phyloP scores from a whole-genome alignment of 768 basidiomycete genomes.

The Xerocomellus amylosporus region DNA sequence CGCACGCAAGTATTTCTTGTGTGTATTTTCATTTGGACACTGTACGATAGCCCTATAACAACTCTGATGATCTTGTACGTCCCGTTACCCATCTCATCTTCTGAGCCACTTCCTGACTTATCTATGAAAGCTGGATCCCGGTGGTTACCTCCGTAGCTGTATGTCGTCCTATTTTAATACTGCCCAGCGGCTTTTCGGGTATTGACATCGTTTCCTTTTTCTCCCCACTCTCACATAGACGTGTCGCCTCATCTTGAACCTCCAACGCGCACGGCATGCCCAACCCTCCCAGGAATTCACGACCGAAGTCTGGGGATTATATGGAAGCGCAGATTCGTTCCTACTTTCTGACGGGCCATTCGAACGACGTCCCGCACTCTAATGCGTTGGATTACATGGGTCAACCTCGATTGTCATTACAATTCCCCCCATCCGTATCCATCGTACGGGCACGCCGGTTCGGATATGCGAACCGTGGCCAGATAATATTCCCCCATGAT shows the following conservation, averaged over 20 bases:
- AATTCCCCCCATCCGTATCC: not conserved
- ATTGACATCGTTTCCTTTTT: not conserved
- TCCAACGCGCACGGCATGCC: not conserved
- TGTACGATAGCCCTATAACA: constrained; percentile 2
- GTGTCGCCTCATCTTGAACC: constrained; percentile 19
- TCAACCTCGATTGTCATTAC: not conserved
- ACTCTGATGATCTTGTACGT: constrained; percentile 17
- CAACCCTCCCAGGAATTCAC: constrained; percentile 2
- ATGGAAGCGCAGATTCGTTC: constrained; percentile 15
- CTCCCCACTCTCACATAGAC: constrained; percentile 1
- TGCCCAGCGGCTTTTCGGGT: too few relatives aligned
- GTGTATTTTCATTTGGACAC: not conserved
- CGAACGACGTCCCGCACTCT: not conserved
- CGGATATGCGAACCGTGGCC: not conserved
- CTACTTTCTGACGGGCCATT: constrained; percentile 1
- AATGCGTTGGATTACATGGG: not conserved
- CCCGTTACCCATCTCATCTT: not conserved
- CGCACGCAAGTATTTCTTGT: constrained; percentile 13
- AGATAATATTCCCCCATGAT: not conserved
- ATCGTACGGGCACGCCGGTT: not conserved
- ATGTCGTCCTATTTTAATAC: not conserved
- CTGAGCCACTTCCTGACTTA: not conserved
- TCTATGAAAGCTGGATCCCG: constrained; percentile 19
- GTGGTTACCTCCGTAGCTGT: constrained; percentile 17
- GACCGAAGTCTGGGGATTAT: constrained; percentile 16